Base-by-base conservation (phyloP, 331 rosid genomes). In the Stylosanthes scabra region DNA sequence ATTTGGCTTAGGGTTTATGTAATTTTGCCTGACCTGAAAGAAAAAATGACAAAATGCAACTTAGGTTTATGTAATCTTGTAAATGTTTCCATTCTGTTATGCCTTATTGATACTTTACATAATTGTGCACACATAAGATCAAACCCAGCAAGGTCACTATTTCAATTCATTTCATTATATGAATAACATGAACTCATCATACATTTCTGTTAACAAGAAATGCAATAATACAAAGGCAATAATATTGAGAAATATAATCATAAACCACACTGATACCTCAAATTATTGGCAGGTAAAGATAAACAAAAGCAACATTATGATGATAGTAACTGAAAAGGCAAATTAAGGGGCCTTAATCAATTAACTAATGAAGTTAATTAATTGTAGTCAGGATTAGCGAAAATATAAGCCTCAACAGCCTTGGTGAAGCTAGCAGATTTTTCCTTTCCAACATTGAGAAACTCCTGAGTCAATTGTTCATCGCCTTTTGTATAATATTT, bases 361-460 rank as follows among this genome's bases (percentile, higher is more conserved):
- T 8, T 2, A 10, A 47, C 57, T 16, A 51, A 51, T 2, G 6
- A 3, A 2, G 2, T 16, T 16, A 55, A 55, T 57, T 59, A 59
- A 44, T 59, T 59, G 72, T 78, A 76, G 16, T 75, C 68, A 27
- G 86, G 80, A 40, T 82, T 29, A 15, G 86, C 86, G 62, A 74
- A 29, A 41, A 78, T 50, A 72, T 68, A 82, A 37, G 0, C 15
- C 34, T 70, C 82, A 8, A 78, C 6, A 5, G 67, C 59, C 67
- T 29, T 59, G 11, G 11, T 28, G 59, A 77, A 61, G 2, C 46
- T 40, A 5, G 31, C 59, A 2, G n/a, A 11, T 3, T 37, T 62
- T 44, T 42, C 66, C 25, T 69, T 61, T 1, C 51, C 59, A 28
- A 0, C 13, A n/a, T 59, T 51, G 46, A 5, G 46, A 7, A 6